These are phyloP conservation scores for Silene uniflora DNA, from an alignment of 148 eudicot species.

Conservation along the genomic window DNA sequence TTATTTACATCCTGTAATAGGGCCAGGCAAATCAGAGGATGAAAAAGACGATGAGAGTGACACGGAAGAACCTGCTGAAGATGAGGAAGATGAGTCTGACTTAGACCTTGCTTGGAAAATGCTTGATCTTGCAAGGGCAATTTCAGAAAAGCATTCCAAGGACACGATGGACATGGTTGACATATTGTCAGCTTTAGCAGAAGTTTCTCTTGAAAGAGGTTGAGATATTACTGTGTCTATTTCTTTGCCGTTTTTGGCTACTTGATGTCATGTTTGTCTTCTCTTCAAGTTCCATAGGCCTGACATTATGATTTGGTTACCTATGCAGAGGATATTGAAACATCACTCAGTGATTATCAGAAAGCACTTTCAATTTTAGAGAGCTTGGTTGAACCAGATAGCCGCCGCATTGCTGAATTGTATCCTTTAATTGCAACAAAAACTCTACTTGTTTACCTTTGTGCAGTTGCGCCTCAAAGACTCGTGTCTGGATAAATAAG, in stretches of 20 bases:
- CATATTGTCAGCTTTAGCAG: conserved; percentile 85
- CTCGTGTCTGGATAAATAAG: not conserved
- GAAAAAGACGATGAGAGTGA: conserved; percentile 75
- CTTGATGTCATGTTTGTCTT: not conserved
- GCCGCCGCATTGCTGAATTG: conserved; percentile 83
- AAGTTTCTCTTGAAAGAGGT: conserved; percentile 97
- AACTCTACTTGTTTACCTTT: no score
- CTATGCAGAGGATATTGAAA: conserved; percentile 83
- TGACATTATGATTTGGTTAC: conserved; percentile 14
- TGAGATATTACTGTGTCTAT: not conserved
- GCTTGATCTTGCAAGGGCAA: conserved; percentile 97
- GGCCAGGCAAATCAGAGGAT: conserved; percentile 39
- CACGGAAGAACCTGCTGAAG: conserved; percentile 61
- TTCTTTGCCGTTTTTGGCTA: conserved; percentile 3
- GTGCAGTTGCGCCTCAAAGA: no score
- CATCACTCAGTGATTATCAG: conserved; percentile 83
- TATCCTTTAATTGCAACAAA: conserved; percentile 48
- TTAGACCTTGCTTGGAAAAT: conserved; percentile 95
- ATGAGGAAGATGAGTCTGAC: conserved; percentile 93
- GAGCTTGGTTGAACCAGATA: conserved; percentile 78
- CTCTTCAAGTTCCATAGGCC: not conserved
- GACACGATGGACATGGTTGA: conserved; percentile 87
- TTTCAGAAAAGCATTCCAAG: conserved; percentile 63
- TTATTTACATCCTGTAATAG: conserved; percentile 22
- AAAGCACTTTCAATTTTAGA: conserved; percentile 80